These are phyloP conservation scores for Wallacemonas sp. DNA, from an alignment of 208 protist species.

Conservation along the genomic window DNA sequence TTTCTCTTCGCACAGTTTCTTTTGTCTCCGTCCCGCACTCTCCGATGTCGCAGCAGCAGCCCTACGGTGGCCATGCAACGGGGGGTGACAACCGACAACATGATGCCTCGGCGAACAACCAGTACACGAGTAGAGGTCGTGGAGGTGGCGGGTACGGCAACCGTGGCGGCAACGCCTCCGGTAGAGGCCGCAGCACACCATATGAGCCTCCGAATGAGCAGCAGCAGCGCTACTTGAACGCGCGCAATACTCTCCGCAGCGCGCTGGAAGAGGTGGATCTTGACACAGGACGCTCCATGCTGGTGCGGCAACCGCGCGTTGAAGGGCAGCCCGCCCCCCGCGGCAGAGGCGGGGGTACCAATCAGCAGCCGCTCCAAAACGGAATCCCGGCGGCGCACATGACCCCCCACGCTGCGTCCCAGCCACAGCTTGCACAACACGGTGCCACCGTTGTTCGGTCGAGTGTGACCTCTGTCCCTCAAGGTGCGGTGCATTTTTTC, in stretches of 20 bases:
- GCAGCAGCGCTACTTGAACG: conserved; percentile 3
- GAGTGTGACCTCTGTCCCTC: conserved; percentile 33
- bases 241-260: conserved; percentile 10
- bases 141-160: neutral
- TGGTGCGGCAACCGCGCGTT: conserved; percentile 9
- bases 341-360: neutral
- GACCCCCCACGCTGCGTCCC: conserved; percentile 60
- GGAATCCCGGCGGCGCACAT: conserved; percentile 41
- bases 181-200: conserved; percentile 5
- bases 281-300: conserved; percentile 9
- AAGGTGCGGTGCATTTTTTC: conserved; percentile 76
- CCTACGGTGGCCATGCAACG: neutral
- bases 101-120: too few relatives aligned
- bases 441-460: conserved; percentile 71
- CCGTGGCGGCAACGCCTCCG: neutral
- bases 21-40: neutral
- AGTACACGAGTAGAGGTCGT: neutral
- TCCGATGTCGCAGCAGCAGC: conserved; percentile 1
- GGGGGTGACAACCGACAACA: neutral
- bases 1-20: neutral
- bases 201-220: conserved; percentile 8
- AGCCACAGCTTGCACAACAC: conserved; percentile 64
- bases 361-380: conserved; percentile 1
- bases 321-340: neutral
- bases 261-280: conserved; percentile 12